phyloP scores from a whole-genome alignment of 2,329 filamentous ascomycete species.

The Apiospora marii region DNA sequence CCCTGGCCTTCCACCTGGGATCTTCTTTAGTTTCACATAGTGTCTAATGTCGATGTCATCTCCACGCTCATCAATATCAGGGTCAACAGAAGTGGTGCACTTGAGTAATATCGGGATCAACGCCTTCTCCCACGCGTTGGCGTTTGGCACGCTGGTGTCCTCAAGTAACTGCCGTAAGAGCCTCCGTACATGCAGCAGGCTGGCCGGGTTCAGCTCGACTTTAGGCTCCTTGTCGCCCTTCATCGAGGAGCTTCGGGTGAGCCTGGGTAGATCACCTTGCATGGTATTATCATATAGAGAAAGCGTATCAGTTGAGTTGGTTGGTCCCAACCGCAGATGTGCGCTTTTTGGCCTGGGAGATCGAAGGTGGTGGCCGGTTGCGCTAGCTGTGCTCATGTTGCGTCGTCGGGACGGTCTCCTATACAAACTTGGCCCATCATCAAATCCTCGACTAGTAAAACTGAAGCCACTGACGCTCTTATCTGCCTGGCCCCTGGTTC shows the following conservation, averaged over 20 bases:
- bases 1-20: conserved; percentile 86
- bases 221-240: conserved; percentile 75
- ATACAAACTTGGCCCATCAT: conserved; percentile 67
- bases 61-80: conserved; percentile 85
- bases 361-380: conserved; percentile 75
- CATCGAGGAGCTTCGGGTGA: conserved; percentile 85
- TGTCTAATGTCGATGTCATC: conserved; percentile 98
- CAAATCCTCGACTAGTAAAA: conserved; percentile 72
- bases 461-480: conserved; percentile 77
- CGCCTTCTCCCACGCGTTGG: conserved; percentile 85
- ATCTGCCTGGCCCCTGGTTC: conserved; percentile 72
- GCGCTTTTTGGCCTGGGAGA: conserved; percentile 73
- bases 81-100: conserved; percentile 93
- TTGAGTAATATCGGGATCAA: conserved; percentile 88
- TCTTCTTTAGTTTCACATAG: conserved; percentile 97
- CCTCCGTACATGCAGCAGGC: conserved; percentile 85
- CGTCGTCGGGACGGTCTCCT: conserved; percentile 72
- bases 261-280: conserved; percentile 52
- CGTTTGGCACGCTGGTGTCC: conserved; percentile 77
- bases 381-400: conserved; percentile 85
- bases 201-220: conserved; percentile 87
- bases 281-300: conserved; percentile 54
- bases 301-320: conserved; percentile 60
- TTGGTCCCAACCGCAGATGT: conserved; percentile 61
- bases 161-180: conserved; percentile 83